Evolutionary conservation across 257 asterid species (phyloP).

Genomic region (Gardenia jasminoides): DNA sequence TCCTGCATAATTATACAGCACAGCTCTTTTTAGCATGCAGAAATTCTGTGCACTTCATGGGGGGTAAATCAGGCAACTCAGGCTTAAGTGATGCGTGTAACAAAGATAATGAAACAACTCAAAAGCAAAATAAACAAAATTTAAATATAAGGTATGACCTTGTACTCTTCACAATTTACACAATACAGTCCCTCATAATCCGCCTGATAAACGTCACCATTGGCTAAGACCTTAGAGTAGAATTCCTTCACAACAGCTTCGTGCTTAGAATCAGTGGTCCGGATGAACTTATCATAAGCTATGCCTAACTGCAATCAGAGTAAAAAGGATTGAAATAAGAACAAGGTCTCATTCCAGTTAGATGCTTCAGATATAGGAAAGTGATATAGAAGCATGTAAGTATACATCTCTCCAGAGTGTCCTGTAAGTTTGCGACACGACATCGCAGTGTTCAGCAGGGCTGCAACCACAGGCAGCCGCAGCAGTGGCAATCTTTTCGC

Average conservation of each 20-base stretch:
- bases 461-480: slow-evolving; percentile 72
- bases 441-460: slow-evolving; percentile 82
- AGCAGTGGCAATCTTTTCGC: slow-evolving; percentile 91
- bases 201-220: slow-evolving; percentile 86
- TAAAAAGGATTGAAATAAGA: slow-evolving; percentile 21
- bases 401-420: slow-evolving; percentile 78
- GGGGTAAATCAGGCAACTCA: not conserved
- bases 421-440: slow-evolving; percentile 69
- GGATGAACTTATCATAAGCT: slow-evolving; percentile 80
- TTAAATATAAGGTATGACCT: slow-evolving; percentile 46
- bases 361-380: slow-evolving; percentile 10
- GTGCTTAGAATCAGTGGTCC: slow-evolving; percentile 81
- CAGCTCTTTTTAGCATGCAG: not conserved
- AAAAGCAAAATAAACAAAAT: slow-evolving; percentile 9
- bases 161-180: slow-evolving; percentile 94
- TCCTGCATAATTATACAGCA: not conserved
- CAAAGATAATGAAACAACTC: slow-evolving; percentile 9
- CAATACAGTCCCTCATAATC: slow-evolving; percentile 96
- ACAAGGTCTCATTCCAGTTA: not conserved
- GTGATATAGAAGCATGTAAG: slow-evolving; percentile 1
- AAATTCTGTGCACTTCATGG: not conserved
- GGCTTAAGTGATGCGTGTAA: not conserved
- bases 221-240: slow-evolving; percentile 74
- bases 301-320: slow-evolving; percentile 64
- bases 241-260: slow-evolving; percentile 85